phyloP scores from a whole-genome alignment of 192 early-diverging fungal species.

The Allomyces macrogynus region DNA sequence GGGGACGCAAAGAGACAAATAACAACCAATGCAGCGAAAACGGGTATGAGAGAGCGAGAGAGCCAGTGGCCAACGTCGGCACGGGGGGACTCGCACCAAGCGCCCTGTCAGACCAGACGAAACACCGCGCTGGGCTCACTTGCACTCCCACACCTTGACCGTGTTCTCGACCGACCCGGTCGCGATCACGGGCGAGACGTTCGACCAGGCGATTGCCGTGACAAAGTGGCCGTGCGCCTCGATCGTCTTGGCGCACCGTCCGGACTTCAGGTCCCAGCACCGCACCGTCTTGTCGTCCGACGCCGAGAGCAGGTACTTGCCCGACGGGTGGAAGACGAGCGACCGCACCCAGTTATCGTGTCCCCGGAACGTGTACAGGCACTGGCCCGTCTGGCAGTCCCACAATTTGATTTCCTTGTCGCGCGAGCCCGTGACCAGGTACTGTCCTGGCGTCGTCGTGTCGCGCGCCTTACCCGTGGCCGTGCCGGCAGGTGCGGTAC shows the following conservation, averaged over 20 bases:
- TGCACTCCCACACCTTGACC: slow-evolving; percentile 58
- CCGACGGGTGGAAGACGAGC: slow-evolving; percentile 60
- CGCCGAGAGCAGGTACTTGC: slow-evolving; percentile 57
- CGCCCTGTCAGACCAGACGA: not conserved
- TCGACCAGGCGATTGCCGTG: slow-evolving; percentile 56
- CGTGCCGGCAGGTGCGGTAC: slow-evolving; percentile 11
- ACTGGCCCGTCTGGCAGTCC: slow-evolving; percentile 45
- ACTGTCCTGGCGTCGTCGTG: slow-evolving; percentile 29
- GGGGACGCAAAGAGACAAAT: not conserved
- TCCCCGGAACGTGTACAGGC: slow-evolving; percentile 56
- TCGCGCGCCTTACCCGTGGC: not conserved
- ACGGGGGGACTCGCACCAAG: not conserved
- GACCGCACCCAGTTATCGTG: slow-evolving; percentile 90
- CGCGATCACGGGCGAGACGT: slow-evolving; percentile 46
- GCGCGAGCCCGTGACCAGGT: slow-evolving; percentile 61
- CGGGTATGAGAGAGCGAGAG: slow-evolving; percentile 4
- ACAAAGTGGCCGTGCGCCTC: slow-evolving; percentile 81
- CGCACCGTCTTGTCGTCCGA: slow-evolving; percentile 82
- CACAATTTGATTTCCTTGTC: slow-evolving; percentile 83
- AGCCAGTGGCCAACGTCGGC: not conserved
- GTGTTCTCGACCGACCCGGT: slow-evolving; percentile 66
- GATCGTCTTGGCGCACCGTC: slow-evolving; percentile 57
- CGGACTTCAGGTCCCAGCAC: slow-evolving; percentile 71
- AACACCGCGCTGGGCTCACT: slow-evolving; percentile 9
- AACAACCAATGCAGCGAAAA: slow-evolving; percentile 2